phyloP scores from a whole-genome alignment of 2,329 filamentous ascomycete species.

The Chaetothyriales sp. region DNA sequence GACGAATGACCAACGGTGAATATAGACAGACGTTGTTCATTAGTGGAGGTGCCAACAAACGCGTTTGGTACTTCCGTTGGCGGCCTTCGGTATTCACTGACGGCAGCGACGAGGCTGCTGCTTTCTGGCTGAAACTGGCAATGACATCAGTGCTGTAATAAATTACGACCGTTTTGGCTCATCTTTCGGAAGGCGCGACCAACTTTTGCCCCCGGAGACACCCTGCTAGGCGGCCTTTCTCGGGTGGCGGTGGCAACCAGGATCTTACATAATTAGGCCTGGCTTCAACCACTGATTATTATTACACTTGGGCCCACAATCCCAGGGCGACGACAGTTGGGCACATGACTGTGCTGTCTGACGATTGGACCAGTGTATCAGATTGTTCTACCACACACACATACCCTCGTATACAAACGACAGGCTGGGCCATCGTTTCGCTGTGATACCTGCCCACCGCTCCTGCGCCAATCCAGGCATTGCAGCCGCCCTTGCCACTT shows the following conservation, averaged over 20 bases:
- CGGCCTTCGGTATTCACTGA: too few species aligned
- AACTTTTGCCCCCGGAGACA: not conserved
- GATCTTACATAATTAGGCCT: not conserved
- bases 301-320: too few species aligned
- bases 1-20: constrained; percentile 34
- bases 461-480: not conserved
- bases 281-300: not conserved
- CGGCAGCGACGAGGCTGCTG: too few species aligned
- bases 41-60: not conserved
- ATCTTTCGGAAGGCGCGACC: not conserved
- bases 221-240: not conserved
- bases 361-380: not conserved
- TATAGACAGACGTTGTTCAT: constrained; percentile 3
- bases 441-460: not conserved
- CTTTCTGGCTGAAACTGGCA: too few species aligned
- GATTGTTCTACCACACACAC: not conserved
- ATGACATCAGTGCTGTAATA: not conserved
- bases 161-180: too few species aligned
- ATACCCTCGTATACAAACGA: not conserved
- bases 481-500: not conserved
- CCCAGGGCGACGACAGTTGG: not conserved
- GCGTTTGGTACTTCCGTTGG: too few species aligned
- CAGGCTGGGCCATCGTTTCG: not conserved
- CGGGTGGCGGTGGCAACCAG: not conserved
- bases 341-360: not conserved